Conservation (phyloP, 2,329 filamentous ascomycete genomes). For the Penicillium sp. region DNA sequence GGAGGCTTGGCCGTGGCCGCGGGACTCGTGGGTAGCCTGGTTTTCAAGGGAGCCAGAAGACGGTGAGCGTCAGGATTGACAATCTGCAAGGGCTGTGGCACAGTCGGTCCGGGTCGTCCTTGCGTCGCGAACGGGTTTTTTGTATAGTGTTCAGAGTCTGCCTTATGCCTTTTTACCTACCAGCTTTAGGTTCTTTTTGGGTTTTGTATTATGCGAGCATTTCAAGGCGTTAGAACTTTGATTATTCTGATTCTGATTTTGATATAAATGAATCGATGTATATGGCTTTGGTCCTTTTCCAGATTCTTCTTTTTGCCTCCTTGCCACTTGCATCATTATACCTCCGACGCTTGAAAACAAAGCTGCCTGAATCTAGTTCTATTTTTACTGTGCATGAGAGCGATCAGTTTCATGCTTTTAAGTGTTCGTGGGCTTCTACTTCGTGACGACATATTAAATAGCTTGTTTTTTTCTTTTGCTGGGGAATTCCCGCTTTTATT, state of each 20-base stretch:
- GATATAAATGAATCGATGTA: background rate
- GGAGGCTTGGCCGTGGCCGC: constrained; percentile 90
- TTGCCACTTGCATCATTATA: constrained; percentile 20
- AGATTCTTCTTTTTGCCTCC: constrained; percentile 9
- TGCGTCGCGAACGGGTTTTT: constrained; percentile 9
- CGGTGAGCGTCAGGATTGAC: constrained; percentile 39
- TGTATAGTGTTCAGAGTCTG: constrained; percentile 3
- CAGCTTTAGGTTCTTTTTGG: background rate
- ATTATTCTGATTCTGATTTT: background rate
- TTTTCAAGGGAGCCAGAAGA: constrained; percentile 74
- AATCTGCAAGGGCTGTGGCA: constrained; percentile 20
- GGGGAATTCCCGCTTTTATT: background rate
- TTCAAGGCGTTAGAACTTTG: constrained; percentile 1
- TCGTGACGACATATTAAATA: constrained; percentile 10
- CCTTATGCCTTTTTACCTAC: background rate
- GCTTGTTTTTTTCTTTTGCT: background rate
- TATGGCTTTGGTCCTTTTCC: background rate
- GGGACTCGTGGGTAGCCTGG: constrained; percentile 84
- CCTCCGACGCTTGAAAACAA: constrained; percentile 13
- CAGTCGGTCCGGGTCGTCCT: constrained; percentile 10
- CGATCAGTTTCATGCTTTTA: background rate
- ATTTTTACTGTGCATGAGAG: constrained; percentile 15
- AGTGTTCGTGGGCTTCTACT: background rate
- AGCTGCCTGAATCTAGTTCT: constrained; percentile 17
- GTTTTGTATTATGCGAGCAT: constrained; percentile 1